Evolutionary conservation across 75 land plant genomes (phyloP).

Genomic region (Picea sitchensis): DNA sequence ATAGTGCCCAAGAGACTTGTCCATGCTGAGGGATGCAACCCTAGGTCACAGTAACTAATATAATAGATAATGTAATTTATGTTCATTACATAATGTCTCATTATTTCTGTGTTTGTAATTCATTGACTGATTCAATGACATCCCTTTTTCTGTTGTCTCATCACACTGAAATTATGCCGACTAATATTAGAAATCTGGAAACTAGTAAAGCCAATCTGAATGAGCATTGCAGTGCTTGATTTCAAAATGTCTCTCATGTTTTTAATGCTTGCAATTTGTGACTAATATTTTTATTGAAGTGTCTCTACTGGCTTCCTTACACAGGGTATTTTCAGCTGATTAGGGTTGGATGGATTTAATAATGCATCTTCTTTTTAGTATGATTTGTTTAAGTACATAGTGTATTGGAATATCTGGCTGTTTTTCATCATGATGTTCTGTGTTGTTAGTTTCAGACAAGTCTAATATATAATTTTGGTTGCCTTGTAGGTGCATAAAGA

Average conservation of each 20-base stretch:
- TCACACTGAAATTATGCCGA: neutral
- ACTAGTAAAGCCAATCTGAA: neutral
- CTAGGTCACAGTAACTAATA: no score
- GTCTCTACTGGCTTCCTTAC: neutral
- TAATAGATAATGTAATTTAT: neutral
- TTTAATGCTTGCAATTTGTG: neutral
- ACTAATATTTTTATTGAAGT: neutral
- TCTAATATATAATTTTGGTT: neutral
- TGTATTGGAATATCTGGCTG: neutral
- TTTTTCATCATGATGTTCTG: neutral
- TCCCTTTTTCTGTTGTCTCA: neutral
- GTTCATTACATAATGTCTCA: neutral
- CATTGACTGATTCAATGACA: neutral
- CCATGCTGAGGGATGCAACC: no score
- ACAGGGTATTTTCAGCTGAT: neutral
- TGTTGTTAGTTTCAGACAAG: neutral
- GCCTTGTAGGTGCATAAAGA: constrained; percentile 83
- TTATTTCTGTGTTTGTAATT: neutral
- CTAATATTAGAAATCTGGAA: neutral
- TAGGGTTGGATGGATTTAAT: neutral
- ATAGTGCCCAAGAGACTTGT: no score
- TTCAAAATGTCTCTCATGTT: neutral
- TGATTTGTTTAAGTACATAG: neutral
- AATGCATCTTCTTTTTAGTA: neutral
- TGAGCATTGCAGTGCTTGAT: neutral